Evolutionary conservation across 108 stramenopile species (phyloP), one percentile per base, ranked within the genome.

Genomic region (Skeletonema tropicum): DNA sequence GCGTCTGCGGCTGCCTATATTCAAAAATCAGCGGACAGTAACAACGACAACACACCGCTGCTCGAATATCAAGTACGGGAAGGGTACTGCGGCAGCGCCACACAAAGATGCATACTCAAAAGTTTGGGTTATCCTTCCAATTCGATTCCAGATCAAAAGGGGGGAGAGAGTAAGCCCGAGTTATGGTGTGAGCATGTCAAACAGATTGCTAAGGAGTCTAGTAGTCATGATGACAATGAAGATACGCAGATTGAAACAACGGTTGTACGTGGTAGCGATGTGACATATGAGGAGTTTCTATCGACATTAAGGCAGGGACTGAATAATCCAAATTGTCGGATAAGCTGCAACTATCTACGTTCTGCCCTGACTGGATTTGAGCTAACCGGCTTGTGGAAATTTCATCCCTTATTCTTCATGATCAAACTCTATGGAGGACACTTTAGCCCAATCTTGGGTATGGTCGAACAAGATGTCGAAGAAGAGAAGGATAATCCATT

Each of bases 61-160:
- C 66, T 81, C 59, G 80, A 81, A 41, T 81, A 81, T 71, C 80
- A 81, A 66, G 23, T 75, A 10, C 42, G 58, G 3, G 80, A 81
- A 58, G 80, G 80, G 60, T 81, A 74, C 36, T 81, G 80, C 33
- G 80, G 74, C 62, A 81, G 80, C 29, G 80, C 80, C 42, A 81
- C 80, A 2, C 73, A 75, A 32, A 49, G 80, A 29, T 81, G 80
- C 41, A 63, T 81, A 13, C 30, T 81, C 21, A 59, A 60, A 21
- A 81, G 80, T 66, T 60, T 81, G 21, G 80, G 80, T 0, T 60
- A 62, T 46, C 33, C 64, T 26, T 13, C 17, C 3, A 41, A 30
- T 31, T 42, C 13, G 9, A 25, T 81, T 7, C 66, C 60, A 12
- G 42, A 45, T 15, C 80, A 81, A 45, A 60, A 71, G 25, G 5